A percentile compares a stretch with the other conserved stretches of the same genome.
Evolutionary conservation across 176 grass and related monocot species (phyloP).

Genomic region (Carex kokanica): DNA sequence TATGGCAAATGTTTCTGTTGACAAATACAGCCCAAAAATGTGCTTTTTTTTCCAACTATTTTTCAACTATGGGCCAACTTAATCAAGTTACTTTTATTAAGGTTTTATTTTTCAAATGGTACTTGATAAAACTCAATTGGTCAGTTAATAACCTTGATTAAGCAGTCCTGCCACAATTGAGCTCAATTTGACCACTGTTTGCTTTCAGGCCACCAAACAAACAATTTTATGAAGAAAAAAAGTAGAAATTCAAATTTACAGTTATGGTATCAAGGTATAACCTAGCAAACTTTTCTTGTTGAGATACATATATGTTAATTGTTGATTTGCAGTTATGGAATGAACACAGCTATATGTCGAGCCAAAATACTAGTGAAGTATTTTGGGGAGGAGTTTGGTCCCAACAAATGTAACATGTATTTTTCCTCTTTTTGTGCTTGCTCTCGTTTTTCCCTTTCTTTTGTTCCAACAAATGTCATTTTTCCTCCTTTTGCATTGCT

Average conservation of each 20-base stretch:
- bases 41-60: neutral
- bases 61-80: neutral
- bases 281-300: neutral
- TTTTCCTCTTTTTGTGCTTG: slow-evolving; percentile 24
- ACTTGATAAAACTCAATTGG: neutral
- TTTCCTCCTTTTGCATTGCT: slow-evolving; percentile 19
- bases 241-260: neutral
- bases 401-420: slow-evolving; percentile 62
- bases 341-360: slow-evolving; percentile 72
- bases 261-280: neutral
- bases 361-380: slow-evolving; percentile 79
- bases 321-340: slow-evolving; percentile 68
- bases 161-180: neutral
- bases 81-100: neutral
- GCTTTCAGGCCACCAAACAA: neutral
- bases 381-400: slow-evolving; percentile 75
- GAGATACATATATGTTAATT: slow-evolving; percentile 20
- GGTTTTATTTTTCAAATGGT: neutral
- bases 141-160: neutral
- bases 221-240: neutral
- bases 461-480: slow-evolving; percentile 48
- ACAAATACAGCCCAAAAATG: neutral
- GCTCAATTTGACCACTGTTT: neutral
- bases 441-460: neutral
- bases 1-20: no score